These are phyloP conservation scores for Ceratorhiza oryzae-sativae DNA, from an alignment of 1,284 basidiomycete genomes.

Conservation along the genomic window DNA sequence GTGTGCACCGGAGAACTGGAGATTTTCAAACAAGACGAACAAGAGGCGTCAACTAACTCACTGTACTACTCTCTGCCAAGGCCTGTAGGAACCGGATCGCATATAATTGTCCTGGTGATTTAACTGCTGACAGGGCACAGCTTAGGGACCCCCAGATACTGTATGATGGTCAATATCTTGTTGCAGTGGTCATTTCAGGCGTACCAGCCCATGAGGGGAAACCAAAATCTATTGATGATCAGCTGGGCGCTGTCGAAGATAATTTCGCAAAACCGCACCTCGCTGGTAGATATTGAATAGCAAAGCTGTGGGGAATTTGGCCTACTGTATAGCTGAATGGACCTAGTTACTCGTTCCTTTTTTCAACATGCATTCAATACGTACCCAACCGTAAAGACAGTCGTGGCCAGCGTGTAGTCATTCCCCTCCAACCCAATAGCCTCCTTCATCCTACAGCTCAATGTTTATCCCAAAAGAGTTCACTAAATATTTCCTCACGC, in stretches of 20 bases:
- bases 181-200: background rate
- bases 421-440: slow-evolving; percentile 24
- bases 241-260: background rate
- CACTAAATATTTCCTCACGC: background rate
- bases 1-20: slow-evolving; percentile 30
- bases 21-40: no score
- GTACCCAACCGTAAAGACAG: slow-evolving; percentile 22
- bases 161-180: no score
- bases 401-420: slow-evolving; percentile 31
- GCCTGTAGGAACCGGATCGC: slow-evolving; percentile 29
- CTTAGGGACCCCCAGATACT: slow-evolving; percentile 31
- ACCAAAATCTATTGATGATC: slow-evolving; percentile 9
- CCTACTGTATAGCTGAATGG: slow-evolving; percentile 13
- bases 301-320: slow-evolving; percentile 35
- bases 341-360: background rate
- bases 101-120: slow-evolving; percentile 28
- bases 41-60: background rate
- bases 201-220: slow-evolving; percentile 30
- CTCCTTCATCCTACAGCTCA: slow-evolving; percentile 29
- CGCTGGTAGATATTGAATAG: slow-evolving; percentile 29
- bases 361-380: background rate
- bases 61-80: slow-evolving; percentile 32
- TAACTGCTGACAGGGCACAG: slow-evolving; percentile 28
- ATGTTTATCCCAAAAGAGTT: no score
- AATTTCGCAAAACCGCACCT: background rate